phyloP scores from a whole-genome alignment of 768 basidiomycete genomes.

The Auriculariales sp. region DNA sequence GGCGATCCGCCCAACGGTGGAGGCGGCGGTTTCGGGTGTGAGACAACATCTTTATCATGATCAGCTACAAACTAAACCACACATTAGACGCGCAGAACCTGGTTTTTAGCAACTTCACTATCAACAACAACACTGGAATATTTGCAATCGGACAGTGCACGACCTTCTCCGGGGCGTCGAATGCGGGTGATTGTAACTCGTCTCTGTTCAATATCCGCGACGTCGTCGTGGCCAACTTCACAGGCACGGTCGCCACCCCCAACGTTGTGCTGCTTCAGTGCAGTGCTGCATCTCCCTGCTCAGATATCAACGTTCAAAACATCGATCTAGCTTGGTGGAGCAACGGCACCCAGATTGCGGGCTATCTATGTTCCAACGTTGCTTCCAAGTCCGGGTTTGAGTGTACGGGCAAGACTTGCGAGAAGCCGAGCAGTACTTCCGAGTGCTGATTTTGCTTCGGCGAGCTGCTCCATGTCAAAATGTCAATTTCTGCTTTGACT shows the following conservation, averaged over 20 bases:
- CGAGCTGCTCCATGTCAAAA: too few species aligned
- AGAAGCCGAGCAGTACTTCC: not conserved
- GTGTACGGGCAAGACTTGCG: not conserved
- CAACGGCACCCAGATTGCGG: not conserved
- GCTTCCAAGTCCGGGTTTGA: not conserved
- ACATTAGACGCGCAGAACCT: not conserved
- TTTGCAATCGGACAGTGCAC: constrained; percentile 19
- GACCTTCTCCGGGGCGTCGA: constrained; percentile 18
- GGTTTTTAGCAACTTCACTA: constrained; percentile 16
- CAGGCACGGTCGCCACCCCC: constrained; percentile 12
- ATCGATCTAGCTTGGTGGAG: not conserved
- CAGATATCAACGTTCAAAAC: not conserved
- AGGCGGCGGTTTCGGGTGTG: constrained; percentile 18
- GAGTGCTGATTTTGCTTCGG: too few species aligned
- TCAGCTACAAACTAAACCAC: too few species aligned
- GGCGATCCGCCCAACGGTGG: constrained; percentile 21
- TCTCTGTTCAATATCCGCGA: constrained; percentile 20
- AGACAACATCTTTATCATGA: constrained; percentile 10
- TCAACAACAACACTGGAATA: constrained; percentile 11
- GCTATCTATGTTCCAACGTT: not conserved
- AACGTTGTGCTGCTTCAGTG: constrained; percentile 17
- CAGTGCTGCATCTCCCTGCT: constrained; percentile 20
- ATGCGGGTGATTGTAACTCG: constrained; percentile 20
- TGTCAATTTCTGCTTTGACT: too few species aligned
- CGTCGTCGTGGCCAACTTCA: constrained; percentile 17